phyloP scores from a whole-genome alignment of 768 basidiomycete species.

The Plicaturopsis crispa region DNA sequence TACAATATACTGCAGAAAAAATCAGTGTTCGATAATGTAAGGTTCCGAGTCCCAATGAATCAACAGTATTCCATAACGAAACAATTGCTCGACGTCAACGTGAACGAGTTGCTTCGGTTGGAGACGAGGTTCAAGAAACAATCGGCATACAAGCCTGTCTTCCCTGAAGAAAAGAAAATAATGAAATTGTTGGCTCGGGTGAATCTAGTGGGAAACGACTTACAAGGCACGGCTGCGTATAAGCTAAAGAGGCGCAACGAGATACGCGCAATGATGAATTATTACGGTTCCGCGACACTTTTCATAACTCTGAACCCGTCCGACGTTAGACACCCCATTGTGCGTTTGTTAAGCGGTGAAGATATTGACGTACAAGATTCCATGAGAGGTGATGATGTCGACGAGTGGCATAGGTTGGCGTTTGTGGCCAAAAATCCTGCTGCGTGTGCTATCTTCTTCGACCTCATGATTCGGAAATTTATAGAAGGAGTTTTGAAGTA shows the following conservation, averaged over 20 bases:
- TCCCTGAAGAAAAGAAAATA: slow-evolving; percentile 13
- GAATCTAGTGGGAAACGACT: slow-evolving; percentile 5
- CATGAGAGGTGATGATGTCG: slow-evolving; percentile 3
- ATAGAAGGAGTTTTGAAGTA: slow-evolving; percentile 11
- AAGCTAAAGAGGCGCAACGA: slow-evolving; percentile 13
- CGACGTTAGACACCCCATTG: slow-evolving; percentile 11
- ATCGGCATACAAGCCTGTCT: background rate
- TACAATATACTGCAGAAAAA: slow-evolving; percentile 12
- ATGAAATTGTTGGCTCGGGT: slow-evolving; percentile 14
- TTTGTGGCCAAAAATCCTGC: slow-evolving; percentile 13
- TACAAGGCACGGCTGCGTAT: slow-evolving; percentile 14
- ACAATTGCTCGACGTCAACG: background rate
- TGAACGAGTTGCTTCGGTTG: background rate
- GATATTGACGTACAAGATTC: slow-evolving; percentile 10
- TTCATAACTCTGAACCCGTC: slow-evolving; percentile 18
- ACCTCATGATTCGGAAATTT: slow-evolving; percentile 12
- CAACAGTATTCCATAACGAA: background rate
- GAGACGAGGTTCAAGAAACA: background rate
- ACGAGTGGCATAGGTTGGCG: slow-evolving; percentile 4
- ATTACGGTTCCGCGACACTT: slow-evolving; percentile 10
- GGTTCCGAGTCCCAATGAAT: slow-evolving; percentile 1
- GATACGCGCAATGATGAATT: slow-evolving; percentile 10
- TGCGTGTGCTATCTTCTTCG: slow-evolving; percentile 16
- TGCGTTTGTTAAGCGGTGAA: slow-evolving; percentile 10
- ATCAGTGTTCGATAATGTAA: slow-evolving; percentile 1